Evolutionary conservation across 2,329 filamentous ascomycete genomes (phyloP).

Genomic region (Xylariomycetidae sp.): DNA sequence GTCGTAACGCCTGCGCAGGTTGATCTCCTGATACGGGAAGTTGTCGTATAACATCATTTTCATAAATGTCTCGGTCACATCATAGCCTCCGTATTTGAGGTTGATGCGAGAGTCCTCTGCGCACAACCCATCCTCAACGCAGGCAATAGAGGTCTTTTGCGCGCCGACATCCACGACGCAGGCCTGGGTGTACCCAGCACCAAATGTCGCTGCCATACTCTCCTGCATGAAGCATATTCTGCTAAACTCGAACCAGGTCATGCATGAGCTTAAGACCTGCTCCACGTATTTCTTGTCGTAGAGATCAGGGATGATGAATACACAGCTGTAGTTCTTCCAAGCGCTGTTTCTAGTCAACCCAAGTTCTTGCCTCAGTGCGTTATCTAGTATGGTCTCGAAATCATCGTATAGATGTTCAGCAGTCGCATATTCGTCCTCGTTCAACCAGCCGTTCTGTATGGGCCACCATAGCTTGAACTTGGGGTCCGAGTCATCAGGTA

Average conservation of each 20-base stretch:
- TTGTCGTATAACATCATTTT: conserved; percentile 98
- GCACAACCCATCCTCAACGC: conserved; percentile 93
- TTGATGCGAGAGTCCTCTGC: conserved; percentile 94
- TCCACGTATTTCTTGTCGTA: conserved; percentile 94
- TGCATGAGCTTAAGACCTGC: conserved; percentile 75
- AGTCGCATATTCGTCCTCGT: conserved; percentile 81
- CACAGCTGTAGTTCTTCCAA: conserved; percentile 88
- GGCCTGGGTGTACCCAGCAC: conserved; percentile 87
- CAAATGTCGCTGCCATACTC: conserved; percentile 89
- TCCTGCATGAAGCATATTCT: conserved; percentile 94
- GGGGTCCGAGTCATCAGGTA: conserved; percentile 84
- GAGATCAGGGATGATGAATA: conserved; percentile 94
- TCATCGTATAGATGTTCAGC: conserved; percentile 81
- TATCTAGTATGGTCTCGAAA: conserved; percentile 80
- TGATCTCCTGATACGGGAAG: conserved; percentile 94
- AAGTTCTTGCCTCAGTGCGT: conserved; percentile 80
- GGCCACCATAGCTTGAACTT: conserved; percentile 94
- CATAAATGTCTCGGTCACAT: conserved; percentile 90
- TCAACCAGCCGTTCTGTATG: conserved; percentile 78
- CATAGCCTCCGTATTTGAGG: conserved; percentile 86
- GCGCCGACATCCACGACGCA: conserved; percentile 96
- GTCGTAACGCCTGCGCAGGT: conserved; percentile 83
- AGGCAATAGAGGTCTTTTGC: conserved; percentile 95
- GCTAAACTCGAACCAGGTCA: conserved; percentile 85
- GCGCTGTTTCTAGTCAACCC: conserved; percentile 72